Evolutionary conservation across 2,329 filamentous ascomycete genomes (phyloP), one percentile per base, ranked within the genome.

Genomic region (Penicillium sp.): DNA sequence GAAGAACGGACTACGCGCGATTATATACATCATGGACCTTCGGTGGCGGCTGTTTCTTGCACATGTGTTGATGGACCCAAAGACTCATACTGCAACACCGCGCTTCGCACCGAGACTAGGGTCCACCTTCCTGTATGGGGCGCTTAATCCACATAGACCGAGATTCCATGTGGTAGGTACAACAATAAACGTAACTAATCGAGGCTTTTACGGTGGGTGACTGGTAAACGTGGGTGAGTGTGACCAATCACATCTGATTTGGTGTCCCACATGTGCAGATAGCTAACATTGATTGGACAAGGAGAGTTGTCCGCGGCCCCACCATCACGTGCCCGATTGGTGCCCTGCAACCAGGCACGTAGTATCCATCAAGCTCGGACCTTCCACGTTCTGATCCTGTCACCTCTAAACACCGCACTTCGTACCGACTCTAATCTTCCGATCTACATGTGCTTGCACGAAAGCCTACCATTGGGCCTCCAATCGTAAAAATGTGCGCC

Each of bases 381-480:
- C 37, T 11, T n/a, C 16, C 27, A 29, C 27, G 27, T 29, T 29
- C 27, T 29, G 9, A 11, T 1, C 27, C n/a, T 9, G 29, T 31
- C 29, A 46, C 27, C 19, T 21, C n/a, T 10, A 11, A 31, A 14
- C 29, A 27, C 48, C 61, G 61, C 56, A 39, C 61, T 63, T 63
- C 61, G 23, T 45, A 37, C 61, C 59, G 59, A 51, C n/a, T 14
- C 3, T 39, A 25, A 16, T 29, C n/a, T 31, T 50, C 29, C 19
- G 14, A 10, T 37, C 53, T 53, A 35, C 50, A 43, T 50, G 57
- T 59, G 57, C 33, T 13, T 33, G 23, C 9, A 54, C 23, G 35
- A 4, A 13, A 47, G 39, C 27, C 43, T 54, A n/a, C 48, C 33
- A 59, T 59, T 59, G 57, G 57, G 33, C 23, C 23, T 27, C 13